Conservation (phyloP, 208 protist species). For the Leishmania mexicana region DNA sequence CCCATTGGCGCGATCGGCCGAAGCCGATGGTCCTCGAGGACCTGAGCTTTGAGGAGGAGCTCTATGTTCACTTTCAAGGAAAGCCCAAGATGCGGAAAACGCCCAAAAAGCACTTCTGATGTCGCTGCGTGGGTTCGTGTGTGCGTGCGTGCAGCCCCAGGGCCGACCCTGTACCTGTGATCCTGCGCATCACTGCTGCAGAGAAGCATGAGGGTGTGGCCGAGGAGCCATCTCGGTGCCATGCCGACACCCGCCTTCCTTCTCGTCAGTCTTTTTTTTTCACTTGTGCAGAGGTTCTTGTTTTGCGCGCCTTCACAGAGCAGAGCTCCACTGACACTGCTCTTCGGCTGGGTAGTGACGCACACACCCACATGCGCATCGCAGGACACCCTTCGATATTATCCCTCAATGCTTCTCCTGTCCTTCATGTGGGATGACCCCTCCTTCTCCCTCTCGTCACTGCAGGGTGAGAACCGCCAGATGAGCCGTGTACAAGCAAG, state of each 20-base stretch:
- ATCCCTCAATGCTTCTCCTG: background rate
- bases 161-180: background rate
- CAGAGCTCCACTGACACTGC: background rate
- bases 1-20: slow-evolving; percentile 82
- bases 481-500: background rate
- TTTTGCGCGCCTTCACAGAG: background rate
- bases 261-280: no score
- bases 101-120: slow-evolving; percentile 87
- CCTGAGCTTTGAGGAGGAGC: slow-evolving; percentile 90
- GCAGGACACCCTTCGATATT: background rate
- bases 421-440: background rate
- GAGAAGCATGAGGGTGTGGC: no score
- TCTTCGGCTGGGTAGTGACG: background rate
- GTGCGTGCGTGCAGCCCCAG: background rate
- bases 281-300: background rate
- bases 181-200: background rate
- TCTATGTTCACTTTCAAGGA: slow-evolving; percentile 86
- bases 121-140: background rate
- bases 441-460: background rate
- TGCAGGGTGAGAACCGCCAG: no score
- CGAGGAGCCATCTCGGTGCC: background rate
- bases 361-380: background rate
- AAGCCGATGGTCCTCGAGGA: slow-evolving; percentile 87
- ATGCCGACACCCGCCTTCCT: background rate
- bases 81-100: slow-evolving; percentile 91